These are phyloP conservation scores for Hansenula lynferdii DNA, from an alignment of 1,139 yeast genomes.

Conservation along the genomic window DNA sequence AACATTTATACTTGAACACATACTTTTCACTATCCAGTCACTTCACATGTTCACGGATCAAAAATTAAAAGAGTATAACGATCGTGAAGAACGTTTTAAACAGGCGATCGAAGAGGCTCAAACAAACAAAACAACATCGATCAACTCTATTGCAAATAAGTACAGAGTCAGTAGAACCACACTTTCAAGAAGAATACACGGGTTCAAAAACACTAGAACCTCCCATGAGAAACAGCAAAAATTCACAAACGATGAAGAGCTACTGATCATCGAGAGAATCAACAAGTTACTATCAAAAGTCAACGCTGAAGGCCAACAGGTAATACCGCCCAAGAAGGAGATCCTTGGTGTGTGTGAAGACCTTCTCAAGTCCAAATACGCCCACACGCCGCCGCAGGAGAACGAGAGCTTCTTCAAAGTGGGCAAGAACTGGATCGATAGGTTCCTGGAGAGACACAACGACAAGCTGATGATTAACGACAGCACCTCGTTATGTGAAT, in stretches of 20 bases:
- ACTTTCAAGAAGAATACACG: slow-evolving; percentile 22
- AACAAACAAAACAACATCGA: slow-evolving; percentile 21
- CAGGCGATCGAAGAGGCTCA: slow-evolving; percentile 23
- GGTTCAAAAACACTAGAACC: slow-evolving; percentile 22
- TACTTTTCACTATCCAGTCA: not conserved
- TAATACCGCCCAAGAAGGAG: slow-evolving; percentile 21
- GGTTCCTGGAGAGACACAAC: slow-evolving; percentile 23
- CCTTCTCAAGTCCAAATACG: slow-evolving; percentile 17
- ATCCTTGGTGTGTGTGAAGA: slow-evolving; percentile 19
- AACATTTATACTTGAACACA: no score
- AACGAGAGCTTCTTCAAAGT: slow-evolving; percentile 19
- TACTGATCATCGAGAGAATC: slow-evolving; percentile 15
- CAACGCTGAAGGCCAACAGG: no score
- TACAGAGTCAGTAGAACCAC: slow-evolving; percentile 21
- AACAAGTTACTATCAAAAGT: slow-evolving; percentile 15
- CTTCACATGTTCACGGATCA: slow-evolving; percentile 18
- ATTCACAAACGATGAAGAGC: slow-evolving; percentile 22
- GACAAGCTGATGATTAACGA: slow-evolving; percentile 18
- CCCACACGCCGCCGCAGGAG: slow-evolving; percentile 7
- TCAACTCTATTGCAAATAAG: slow-evolving; percentile 23
- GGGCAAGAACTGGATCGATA: slow-evolving; percentile 24
- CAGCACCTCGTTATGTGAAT: slow-evolving; percentile 18
- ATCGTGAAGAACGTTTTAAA: slow-evolving; percentile 22
- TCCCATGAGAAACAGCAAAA: slow-evolving; percentile 24
- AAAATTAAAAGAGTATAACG: slow-evolving; percentile 23